Conservation (phyloP, 495 filamentous ascomycete species). For the Hyaloscypha hepaticicola region DNA sequence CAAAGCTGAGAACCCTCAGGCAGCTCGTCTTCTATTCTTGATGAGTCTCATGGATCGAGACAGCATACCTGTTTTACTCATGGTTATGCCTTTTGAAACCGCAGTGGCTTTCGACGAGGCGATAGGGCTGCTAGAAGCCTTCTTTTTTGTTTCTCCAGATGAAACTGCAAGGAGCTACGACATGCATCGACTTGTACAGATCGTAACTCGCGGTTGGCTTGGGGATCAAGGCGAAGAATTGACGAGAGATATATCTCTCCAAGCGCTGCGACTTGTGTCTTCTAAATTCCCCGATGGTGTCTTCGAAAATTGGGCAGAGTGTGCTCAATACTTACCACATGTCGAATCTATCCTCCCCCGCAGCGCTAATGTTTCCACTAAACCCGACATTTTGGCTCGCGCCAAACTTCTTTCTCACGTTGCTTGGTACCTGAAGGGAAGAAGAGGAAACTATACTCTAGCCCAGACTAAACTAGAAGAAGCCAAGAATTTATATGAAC, state of each 20-base stretch:
- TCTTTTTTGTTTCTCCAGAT: constrained; percentile 40
- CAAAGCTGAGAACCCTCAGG: constrained; percentile 20
- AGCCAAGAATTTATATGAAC: not conserved
- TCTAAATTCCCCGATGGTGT: not conserved
- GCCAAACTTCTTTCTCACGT: not conserved
- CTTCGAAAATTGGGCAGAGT: not conserved
- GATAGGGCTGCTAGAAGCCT: constrained; percentile 36
- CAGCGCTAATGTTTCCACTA: not conserved
- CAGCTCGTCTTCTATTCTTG: constrained; percentile 33
- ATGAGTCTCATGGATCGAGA: constrained; percentile 37
- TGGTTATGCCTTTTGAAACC: constrained; percentile 9
- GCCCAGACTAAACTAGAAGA: not conserved
- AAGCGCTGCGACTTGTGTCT: constrained; percentile 2
- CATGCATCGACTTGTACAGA: constrained; percentile 48
- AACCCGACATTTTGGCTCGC: not conserved
- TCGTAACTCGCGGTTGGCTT: constrained; percentile 44
- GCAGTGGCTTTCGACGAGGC: constrained; percentile 29
- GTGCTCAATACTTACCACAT: constrained; percentile 10
- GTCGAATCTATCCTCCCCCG: not conserved
- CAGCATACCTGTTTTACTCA: constrained; percentile 31
- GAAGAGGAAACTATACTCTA: not conserved
- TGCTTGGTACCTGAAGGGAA: not conserved
- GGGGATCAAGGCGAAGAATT: not conserved
- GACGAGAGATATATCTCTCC: not conserved
- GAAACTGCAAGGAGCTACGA: constrained; percentile 30